These are phyloP conservation scores for Malania oleifera DNA, from an alignment of 164 flowering plant species.

Conservation along the genomic window DNA sequence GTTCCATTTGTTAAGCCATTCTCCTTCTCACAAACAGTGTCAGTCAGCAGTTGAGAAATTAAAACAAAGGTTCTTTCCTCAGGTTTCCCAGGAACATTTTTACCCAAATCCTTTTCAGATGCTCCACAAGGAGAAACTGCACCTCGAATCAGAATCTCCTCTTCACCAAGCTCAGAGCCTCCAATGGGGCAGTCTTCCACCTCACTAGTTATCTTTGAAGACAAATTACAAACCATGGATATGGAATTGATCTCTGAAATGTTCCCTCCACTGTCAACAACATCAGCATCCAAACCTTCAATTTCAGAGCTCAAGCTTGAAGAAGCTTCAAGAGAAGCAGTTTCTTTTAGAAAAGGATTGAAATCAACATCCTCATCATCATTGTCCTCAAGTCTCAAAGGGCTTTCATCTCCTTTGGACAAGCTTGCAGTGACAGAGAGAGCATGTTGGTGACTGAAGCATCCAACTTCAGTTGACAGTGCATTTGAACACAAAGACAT, in stretches of 20 bases:
- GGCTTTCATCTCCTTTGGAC: background rate
- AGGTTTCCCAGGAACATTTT: constrained; percentile 4
- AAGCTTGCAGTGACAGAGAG: background rate
- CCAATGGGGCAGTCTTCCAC: constrained; percentile 18
- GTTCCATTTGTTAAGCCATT: constrained; percentile 16
- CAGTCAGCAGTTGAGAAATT: constrained; percentile 18
- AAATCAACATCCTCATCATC: constrained; percentile 69
- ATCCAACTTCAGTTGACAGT: background rate
- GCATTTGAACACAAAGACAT: background rate
- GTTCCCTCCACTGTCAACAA: constrained; percentile 24
- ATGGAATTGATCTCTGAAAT: constrained; percentile 9
- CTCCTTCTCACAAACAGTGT: constrained; percentile 20
- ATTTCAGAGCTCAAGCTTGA: constrained; percentile 89
- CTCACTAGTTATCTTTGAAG: constrained; percentile 5
- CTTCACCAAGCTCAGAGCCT: constrained; percentile 32
- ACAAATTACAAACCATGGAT: constrained; percentile 9
- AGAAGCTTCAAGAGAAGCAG: constrained; percentile 72
- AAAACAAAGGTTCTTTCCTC: constrained; percentile 21
- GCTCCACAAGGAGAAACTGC: constrained; percentile 15
- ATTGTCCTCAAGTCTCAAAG: constrained; percentile 19
- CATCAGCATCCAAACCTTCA: constrained; percentile 44
- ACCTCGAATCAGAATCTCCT: constrained; percentile 26
- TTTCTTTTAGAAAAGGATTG: constrained; percentile 55
- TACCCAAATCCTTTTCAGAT: constrained; percentile 13
- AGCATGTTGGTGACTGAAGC: background rate